Evolutionary conservation across 2,329 filamentous ascomycete genomes (phyloP).

Genomic region (Botrytis cinerea): DNA sequence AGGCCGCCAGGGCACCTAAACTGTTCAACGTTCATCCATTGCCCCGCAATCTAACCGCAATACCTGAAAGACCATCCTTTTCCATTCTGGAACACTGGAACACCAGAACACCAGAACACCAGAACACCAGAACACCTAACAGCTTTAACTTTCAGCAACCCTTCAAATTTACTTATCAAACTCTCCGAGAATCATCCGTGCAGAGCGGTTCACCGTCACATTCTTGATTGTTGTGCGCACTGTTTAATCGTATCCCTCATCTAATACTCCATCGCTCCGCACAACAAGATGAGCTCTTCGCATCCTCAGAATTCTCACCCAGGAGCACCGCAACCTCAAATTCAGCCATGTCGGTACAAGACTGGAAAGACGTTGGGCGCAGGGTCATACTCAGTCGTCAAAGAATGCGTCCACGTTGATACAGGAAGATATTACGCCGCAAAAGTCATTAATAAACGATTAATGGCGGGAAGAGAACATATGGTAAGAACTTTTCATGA

Average conservation of each 20-base stretch:
- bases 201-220: not conserved
- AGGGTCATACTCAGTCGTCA: conserved; percentile 96
- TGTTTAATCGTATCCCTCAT: not conserved
- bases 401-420: conserved; percentile 98
- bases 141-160: not conserved
- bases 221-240: not conserved
- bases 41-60: not conserved
- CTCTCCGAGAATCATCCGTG: not conserved
- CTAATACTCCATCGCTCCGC: not conserved
- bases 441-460: conserved; percentile 97
- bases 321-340: conserved; percentile 41
- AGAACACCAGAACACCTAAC: not conserved
- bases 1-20: no score
- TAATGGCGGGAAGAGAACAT: conserved; percentile 97
- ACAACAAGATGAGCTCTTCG: conserved; percentile 17
- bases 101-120: not conserved
- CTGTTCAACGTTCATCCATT: not conserved
- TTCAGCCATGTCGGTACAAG: conserved; percentile 97
- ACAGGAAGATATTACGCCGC: conserved; percentile 97
- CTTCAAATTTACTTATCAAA: conserved; percentile 5
- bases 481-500: conserved; percentile 66
- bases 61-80: not conserved
- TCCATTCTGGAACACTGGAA: not conserved
- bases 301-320: conserved; percentile 15
- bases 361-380: conserved; percentile 97